A percentile compares a stretch with the other conserved stretches of the same genome.
These are phyloP conservation scores for Linderniella brevidens DNA, from an alignment of 257 asterid genomes.

Conservation along the genomic window DNA sequence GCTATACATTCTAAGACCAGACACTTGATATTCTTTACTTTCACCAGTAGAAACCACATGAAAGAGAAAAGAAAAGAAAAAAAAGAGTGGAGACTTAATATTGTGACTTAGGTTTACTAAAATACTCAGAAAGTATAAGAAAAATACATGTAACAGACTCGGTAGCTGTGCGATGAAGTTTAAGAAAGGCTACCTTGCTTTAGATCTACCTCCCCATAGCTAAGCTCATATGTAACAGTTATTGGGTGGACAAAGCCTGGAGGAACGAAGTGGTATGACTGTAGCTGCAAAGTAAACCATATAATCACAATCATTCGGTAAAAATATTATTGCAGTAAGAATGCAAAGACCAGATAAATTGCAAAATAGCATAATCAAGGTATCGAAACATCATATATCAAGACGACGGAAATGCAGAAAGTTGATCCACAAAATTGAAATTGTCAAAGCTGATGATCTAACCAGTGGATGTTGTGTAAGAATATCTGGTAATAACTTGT, in stretches of 20 bases:
- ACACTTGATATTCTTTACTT: no score
- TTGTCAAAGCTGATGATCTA: slow-evolving; percentile 11
- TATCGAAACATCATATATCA: neutral
- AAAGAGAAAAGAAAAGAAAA: no score
- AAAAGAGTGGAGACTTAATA: no score
- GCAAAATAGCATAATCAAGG: neutral
- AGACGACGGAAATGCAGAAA: slow-evolving; percentile 6
- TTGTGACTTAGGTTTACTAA: no score
- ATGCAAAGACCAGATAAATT: neutral
- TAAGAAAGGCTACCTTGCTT: slow-evolving; percentile 55
- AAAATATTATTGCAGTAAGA: neutral
- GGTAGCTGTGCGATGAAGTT: slow-evolving; percentile 7
- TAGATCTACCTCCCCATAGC: slow-evolving; percentile 86
- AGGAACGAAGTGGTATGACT: slow-evolving; percentile 82
- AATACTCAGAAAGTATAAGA: no score
- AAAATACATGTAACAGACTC: no score
- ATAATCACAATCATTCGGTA: no score
- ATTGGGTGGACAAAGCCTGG: slow-evolving; percentile 67
- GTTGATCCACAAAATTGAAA: slow-evolving; percentile 6
- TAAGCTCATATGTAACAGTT: slow-evolving; percentile 63
- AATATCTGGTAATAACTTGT: slow-evolving; percentile 38
- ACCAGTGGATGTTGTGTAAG: slow-evolving; percentile 54
- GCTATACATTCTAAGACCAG: no score
- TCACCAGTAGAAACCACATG: no score
- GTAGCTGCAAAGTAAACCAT: slow-evolving; percentile 24